A percentile compares a stretch with the other conserved stretches of the same genome.
Evolutionary conservation across 2,329 filamentous ascomycete genomes (phyloP).

Genomic region (Monilinia fructicola): DNA sequence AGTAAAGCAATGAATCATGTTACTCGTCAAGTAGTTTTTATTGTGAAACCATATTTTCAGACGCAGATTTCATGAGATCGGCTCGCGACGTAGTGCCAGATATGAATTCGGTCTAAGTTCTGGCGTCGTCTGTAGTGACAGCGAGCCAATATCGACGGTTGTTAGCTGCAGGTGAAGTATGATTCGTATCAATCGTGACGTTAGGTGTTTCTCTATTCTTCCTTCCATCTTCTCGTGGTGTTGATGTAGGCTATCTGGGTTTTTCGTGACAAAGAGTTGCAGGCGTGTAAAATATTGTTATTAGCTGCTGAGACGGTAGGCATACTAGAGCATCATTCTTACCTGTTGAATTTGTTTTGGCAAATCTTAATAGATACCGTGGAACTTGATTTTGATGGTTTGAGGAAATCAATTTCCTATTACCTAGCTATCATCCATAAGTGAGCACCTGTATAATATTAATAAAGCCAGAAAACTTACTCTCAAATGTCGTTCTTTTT

Average conservation of each 20-base stretch:
- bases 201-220: too few relatives aligned
- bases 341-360: neutral
- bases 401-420: too few relatives aligned
- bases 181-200: too few relatives aligned
- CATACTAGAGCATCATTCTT: neutral
- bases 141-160: too few relatives aligned
- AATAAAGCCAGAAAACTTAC: too few relatives aligned
- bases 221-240: too few relatives aligned
- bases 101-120: neutral
- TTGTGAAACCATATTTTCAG: neutral
- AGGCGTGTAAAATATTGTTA: neutral
- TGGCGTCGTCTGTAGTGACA: neutral
- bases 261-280: neutral
- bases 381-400: too few relatives aligned
- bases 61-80: too few relatives aligned
- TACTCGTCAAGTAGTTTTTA: too few relatives aligned
- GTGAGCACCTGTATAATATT: too few relatives aligned
- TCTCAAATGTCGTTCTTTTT: neutral
- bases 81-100: neutral
- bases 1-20: neutral
- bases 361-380: neutral
- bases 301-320: neutral
- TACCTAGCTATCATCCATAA: too few relatives aligned
- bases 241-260: too few relatives aligned
- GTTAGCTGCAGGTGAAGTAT: neutral